Evolutionary conservation across 1,284 basidiomycete species (phyloP).

Genomic region (Kwoniella shivajii): DNA sequence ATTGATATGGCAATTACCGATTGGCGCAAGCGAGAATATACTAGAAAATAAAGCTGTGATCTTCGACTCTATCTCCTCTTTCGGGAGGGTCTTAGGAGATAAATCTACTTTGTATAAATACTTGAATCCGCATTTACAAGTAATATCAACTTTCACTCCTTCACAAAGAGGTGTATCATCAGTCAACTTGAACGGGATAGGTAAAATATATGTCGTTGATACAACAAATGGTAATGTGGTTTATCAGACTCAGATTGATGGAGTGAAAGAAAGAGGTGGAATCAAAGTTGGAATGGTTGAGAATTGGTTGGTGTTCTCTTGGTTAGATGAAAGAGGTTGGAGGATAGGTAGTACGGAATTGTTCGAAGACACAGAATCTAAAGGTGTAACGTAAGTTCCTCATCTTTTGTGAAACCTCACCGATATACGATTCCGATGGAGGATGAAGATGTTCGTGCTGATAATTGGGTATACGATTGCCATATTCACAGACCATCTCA

Average conservation of each 20-base stretch:
- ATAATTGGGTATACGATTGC: too few species aligned
- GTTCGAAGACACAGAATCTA: conserved; percentile 77
- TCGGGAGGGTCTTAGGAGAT: conserved; percentile 83
- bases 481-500: conserved; percentile 64
- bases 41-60: conserved; percentile 26
- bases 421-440: too few species aligned
- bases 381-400: conserved; percentile 65
- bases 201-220: conserved; percentile 76
- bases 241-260: conserved; percentile 60
- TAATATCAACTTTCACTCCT: conserved; percentile 63
- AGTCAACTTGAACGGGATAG: conserved; percentile 15
- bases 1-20: conserved; percentile 63
- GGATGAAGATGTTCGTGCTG: background rate
- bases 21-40: conserved; percentile 62
- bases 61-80: conserved; percentile 66
- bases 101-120: conserved; percentile 92
- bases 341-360: conserved; percentile 79
- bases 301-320: conserved; percentile 92
- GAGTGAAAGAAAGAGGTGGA: conserved; percentile 48
- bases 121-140: conserved; percentile 77
- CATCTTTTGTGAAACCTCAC: background rate
- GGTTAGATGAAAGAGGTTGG: conserved; percentile 60
- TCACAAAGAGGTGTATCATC: conserved; percentile 1
- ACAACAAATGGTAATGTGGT: conserved; percentile 73
- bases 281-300: conserved; percentile 73